These are phyloP conservation scores for Anthracocystis setariae DNA, from an alignment of 1,284 basidiomycete genomes.

Conservation along the genomic window DNA sequence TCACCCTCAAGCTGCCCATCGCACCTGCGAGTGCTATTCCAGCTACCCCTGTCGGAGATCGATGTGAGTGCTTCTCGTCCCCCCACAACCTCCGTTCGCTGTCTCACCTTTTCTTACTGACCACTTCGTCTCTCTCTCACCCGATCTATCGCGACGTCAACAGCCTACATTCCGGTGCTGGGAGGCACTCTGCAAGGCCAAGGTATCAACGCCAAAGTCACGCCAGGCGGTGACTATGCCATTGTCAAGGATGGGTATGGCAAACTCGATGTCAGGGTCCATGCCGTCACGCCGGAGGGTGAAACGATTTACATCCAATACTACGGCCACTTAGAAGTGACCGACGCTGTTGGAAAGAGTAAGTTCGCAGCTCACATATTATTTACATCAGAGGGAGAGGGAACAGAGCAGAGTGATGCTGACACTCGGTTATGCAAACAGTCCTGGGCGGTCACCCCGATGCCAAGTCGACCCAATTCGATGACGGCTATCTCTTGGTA, in stretches of 20 bases:
- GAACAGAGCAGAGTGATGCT: no score
- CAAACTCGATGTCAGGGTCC: slow-evolving; percentile 43
- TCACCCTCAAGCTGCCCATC: slow-evolving; percentile 32
- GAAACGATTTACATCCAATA: slow-evolving; percentile 45
- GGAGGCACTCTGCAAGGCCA: slow-evolving; percentile 27
- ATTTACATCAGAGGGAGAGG: no score
- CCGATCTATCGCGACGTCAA: neutral
- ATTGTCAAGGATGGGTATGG: slow-evolving; percentile 42
- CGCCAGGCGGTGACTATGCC: slow-evolving; percentile 37
- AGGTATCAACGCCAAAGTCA: slow-evolving; percentile 33
- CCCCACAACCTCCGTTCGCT: neutral
- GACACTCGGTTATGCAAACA: slow-evolving; percentile 1
- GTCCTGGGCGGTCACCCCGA: slow-evolving; percentile 24
- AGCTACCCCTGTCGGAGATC: slow-evolving; percentile 33
- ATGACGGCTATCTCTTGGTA: slow-evolving; percentile 36
- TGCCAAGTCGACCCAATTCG: slow-evolving; percentile 39
- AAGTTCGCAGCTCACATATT: neutral
- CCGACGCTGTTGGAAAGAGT: slow-evolving; percentile 30
- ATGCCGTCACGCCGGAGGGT: slow-evolving; percentile 27
- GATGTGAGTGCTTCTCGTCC: slow-evolving; percentile 13
- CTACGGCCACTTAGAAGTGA: slow-evolving; percentile 36
- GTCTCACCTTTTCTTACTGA: neutral
- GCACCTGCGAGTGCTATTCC: slow-evolving; percentile 4
- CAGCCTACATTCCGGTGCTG: slow-evolving; percentile 28
- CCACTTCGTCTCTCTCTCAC: no score